Evolutionary conservation across 176 grass and related monocot genomes (phyloP).

Genomic region (Musa acuminata): DNA sequence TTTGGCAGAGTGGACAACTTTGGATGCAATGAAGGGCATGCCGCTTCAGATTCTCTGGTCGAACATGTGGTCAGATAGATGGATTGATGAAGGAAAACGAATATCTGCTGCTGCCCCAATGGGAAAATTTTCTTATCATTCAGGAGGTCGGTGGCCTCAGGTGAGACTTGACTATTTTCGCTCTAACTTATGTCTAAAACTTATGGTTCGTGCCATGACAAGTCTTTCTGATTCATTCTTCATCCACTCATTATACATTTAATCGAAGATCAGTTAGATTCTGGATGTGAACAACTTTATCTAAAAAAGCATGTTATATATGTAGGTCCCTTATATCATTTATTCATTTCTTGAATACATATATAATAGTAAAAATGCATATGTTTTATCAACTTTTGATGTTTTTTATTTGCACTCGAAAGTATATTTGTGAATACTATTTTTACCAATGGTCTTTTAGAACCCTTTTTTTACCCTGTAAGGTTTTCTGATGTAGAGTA

Average conservation of each 20-base stretch:
- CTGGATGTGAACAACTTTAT: not conserved
- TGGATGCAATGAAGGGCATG: constrained; percentile 35
- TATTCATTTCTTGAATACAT: not conserved
- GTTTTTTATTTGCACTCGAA: too few relatives aligned
- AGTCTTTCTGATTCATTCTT: not conserved
- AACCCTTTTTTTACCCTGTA: too few relatives aligned
- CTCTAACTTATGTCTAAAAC: not conserved
- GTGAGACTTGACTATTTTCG: constrained; percentile 22
- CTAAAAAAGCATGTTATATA: not conserved
- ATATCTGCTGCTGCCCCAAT: constrained; percentile 28
- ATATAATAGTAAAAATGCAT: too few relatives aligned
- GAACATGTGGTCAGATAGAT: constrained; percentile 64
- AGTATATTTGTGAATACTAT: not conserved
- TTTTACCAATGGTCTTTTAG: not conserved
- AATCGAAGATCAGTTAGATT: too few relatives aligned
- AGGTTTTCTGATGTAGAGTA: too few relatives aligned
- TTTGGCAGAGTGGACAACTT: constrained; percentile 52
- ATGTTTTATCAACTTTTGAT: too few relatives aligned
- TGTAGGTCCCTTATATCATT: not conserved
- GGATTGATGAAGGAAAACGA: constrained; percentile 73
- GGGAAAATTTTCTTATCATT: constrained; percentile 62
- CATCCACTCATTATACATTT: too few relatives aligned
- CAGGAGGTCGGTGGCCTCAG: constrained; percentile 76
- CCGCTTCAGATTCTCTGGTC: constrained; percentile 70
- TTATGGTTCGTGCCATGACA: not conserved